phyloP scores from a whole-genome alignment of 768 basidiomycete genomes.

The Naganishia randhawae region DNA sequence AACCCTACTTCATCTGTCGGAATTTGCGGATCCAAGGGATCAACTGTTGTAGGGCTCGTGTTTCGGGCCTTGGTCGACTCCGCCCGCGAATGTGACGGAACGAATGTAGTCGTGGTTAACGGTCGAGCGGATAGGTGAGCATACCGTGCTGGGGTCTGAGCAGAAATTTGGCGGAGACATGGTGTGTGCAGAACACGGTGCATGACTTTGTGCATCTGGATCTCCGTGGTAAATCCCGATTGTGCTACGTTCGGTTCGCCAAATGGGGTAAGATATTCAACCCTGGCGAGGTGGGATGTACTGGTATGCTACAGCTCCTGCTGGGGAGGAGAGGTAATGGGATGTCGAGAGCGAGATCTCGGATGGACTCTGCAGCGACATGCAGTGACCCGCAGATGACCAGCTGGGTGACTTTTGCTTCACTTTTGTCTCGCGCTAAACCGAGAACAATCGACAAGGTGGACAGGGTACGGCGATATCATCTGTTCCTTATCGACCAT shows the following conservation, averaged over 20 bases:
- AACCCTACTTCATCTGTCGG: constrained; percentile 10
- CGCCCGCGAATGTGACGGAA: neutral
- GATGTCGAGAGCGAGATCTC: too few species aligned
- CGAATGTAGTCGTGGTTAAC: neutral
- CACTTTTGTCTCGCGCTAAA: neutral
- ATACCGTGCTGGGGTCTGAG: neutral
- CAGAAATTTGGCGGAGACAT: neutral
- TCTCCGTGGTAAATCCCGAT: neutral
- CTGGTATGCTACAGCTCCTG: too few species aligned
- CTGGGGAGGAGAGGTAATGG: too few species aligned
- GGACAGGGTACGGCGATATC: neutral
- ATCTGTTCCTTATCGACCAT: too few species aligned
- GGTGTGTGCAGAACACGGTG: neutral
- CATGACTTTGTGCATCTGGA: neutral
- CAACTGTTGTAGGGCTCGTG: neutral
- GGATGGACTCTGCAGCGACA: neutral
- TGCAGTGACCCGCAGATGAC: too few species aligned
- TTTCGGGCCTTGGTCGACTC: neutral
- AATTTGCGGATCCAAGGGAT: constrained; percentile 25
- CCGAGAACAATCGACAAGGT: neutral
- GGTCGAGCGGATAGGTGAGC: neutral
- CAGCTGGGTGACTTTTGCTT: too few species aligned
- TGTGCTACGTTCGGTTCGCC: neutral
- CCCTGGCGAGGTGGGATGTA: too few species aligned
- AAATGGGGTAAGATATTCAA: too few species aligned